These are phyloP conservation scores for Isochrysis galbana DNA, from an alignment of 78 protist genomes.

Conservation along the genomic window DNA sequence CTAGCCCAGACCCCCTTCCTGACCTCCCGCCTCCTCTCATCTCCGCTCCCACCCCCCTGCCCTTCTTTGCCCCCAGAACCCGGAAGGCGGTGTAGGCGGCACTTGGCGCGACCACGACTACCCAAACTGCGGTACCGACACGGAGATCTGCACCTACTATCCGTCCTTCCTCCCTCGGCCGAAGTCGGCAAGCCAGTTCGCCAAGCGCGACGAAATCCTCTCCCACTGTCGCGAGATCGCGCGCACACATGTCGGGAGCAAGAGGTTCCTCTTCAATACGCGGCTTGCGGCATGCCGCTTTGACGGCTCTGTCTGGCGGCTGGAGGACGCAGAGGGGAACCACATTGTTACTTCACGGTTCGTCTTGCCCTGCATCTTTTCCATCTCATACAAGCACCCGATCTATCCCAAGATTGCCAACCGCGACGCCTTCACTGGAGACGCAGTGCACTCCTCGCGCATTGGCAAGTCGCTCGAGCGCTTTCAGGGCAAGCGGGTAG, in stretches of 20 bases:
- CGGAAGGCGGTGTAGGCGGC: not conserved
- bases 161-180: not conserved
- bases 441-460: not conserved
- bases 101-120: not conserved
- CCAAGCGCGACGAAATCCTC: not conserved
- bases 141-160: not conserved
- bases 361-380: not conserved
- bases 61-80: no score
- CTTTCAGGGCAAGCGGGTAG: not conserved
- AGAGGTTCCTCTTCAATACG: not conserved
- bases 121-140: not conserved
- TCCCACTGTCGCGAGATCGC: not conserved
- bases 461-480: not conserved
- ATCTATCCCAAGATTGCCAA: not conserved
- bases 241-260: not conserved
- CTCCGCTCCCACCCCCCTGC: no score
- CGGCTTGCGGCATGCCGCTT: not conserved
- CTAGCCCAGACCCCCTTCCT: no score
- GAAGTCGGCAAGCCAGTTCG: not conserved
- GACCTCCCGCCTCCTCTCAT: no score
- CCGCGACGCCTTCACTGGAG: not conserved
- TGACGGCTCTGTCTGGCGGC: not conserved
- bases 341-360: not conserved
- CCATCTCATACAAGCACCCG: not conserved
- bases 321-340: not conserved